Conservation (phyloP, 2,329 filamentous ascomycete genomes). For the Xylaria sp. region DNA sequence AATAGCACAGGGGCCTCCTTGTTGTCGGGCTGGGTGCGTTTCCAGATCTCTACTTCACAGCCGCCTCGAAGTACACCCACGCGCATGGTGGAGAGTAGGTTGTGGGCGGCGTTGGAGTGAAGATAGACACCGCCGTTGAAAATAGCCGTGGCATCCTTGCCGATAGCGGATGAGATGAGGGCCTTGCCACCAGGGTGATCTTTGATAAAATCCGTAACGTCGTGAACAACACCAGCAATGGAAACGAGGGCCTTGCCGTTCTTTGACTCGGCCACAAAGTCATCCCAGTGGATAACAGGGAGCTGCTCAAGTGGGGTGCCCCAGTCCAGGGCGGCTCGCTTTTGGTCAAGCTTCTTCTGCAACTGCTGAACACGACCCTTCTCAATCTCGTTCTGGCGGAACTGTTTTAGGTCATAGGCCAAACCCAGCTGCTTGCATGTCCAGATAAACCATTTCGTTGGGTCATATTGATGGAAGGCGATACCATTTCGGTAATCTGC, state of each 20-base stretch:
- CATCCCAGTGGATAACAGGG: constrained; percentile 63
- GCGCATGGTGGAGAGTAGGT: constrained; percentile 74
- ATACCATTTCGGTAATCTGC: constrained; percentile 78
- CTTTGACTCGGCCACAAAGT: constrained; percentile 71
- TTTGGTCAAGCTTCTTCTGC: constrained; percentile 76
- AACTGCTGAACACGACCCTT: constrained; percentile 74
- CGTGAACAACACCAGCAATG: constrained; percentile 73
- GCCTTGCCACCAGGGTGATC: constrained; percentile 75
- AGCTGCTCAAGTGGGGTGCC: constrained; percentile 69
- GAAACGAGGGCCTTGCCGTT: constrained; percentile 72
- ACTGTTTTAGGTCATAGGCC: constrained; percentile 83
- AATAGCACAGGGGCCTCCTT: constrained; percentile 75
- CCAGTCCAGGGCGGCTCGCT: constrained; percentile 72
- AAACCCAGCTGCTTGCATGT: constrained; percentile 73
- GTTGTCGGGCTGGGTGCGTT: constrained; percentile 73
- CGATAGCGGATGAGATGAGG: constrained; percentile 72
- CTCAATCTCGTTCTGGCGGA: constrained; percentile 89
- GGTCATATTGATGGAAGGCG: constrained; percentile 76
- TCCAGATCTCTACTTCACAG: constrained; percentile 77
- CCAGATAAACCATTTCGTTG: constrained; percentile 78
- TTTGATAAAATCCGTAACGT: constrained; percentile 73
- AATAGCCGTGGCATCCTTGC: constrained; percentile 75
- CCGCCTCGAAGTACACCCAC: constrained; percentile 74
- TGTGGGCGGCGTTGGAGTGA: constrained; percentile 75
- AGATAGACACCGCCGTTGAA: constrained; percentile 77